A percentile compares a stretch with the other conserved stretches of the same genome.
phyloP scores from a whole-genome alignment of 805 yeast species.

The Yarrowia osloensis region DNA sequence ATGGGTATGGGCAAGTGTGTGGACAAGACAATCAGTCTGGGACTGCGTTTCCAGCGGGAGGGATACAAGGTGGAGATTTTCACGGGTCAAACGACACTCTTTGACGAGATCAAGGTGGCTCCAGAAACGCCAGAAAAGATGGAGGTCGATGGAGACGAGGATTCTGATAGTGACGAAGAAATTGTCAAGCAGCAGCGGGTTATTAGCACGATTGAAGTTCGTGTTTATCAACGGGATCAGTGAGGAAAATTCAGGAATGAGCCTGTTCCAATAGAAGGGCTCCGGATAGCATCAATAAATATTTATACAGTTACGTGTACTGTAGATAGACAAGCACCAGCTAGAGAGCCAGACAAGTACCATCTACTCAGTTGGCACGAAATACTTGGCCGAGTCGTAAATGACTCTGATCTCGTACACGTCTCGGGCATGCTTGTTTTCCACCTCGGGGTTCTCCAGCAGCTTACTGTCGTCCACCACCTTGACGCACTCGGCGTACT shows the following conservation, averaged over 20 bases:
- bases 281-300: background rate
- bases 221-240: constrained; percentile 39
- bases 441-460: constrained; percentile 50
- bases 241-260: too few relatives aligned
- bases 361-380: too few relatives aligned
- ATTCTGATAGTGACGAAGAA: constrained; percentile 33
- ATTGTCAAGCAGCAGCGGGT: constrained; percentile 44
- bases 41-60: constrained; percentile 56
- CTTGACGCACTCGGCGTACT: constrained; percentile 55
- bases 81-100: constrained; percentile 66
- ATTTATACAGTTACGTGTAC: too few relatives aligned
- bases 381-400: constrained; percentile 40
- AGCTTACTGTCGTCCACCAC: constrained; percentile 48
- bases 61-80: constrained; percentile 57
- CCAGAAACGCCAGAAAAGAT: background rate
- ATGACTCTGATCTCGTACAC: constrained; percentile 49
- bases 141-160: constrained; percentile 12
- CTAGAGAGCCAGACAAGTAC: too few relatives aligned
- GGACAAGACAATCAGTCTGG: constrained; percentile 63
- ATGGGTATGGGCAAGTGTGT: constrained; percentile 79
- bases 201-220: constrained; percentile 50
- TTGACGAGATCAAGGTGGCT: constrained; percentile 59
- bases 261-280: too few relatives aligned
- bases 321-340: too few relatives aligned
- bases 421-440: constrained; percentile 46